Evolutionary conservation across 148 eudicot species (phyloP).

Genomic region (Persicaria maculosa): DNA sequence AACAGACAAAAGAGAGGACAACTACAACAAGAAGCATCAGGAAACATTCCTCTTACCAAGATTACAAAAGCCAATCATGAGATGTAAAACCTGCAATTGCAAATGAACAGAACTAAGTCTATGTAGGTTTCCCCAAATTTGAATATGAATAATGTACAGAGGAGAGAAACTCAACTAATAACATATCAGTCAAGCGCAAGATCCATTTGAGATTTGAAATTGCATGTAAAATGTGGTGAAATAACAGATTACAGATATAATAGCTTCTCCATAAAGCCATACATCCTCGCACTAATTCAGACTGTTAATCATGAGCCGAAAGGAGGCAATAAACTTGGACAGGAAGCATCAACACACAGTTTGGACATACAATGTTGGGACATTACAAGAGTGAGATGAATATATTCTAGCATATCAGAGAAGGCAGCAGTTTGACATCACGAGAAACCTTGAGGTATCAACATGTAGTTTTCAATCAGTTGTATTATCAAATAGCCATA

Average conservation of each 20-base stretch:
- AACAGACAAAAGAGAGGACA: background rate
- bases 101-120: background rate
- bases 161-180: background rate
- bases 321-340: background rate
- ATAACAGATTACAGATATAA: background rate
- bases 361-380: background rate
- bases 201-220: background rate
- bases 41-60: conserved; percentile 2
- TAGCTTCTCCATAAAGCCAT: background rate
- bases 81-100: conserved; percentile 10
- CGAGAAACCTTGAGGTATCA: background rate
- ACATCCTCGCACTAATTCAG: background rate
- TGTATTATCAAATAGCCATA: background rate
- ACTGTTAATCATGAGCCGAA: conserved; percentile 3
- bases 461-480: background rate
- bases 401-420: background rate
- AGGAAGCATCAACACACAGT: background rate
- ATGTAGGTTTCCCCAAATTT: background rate
- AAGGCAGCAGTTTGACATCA: background rate
- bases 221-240: background rate
- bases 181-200: background rate
- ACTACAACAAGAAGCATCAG: conserved; percentile 1
- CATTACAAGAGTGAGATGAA: background rate
- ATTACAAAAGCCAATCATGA: conserved; percentile 12
- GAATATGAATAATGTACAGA: conserved; percentile 1